A percentile compares a stretch with the other conserved stretches of the same genome.
These are phyloP conservation scores for Solanum dulcamara DNA, from an alignment of 257 asterid species.

Conservation along the genomic window DNA sequence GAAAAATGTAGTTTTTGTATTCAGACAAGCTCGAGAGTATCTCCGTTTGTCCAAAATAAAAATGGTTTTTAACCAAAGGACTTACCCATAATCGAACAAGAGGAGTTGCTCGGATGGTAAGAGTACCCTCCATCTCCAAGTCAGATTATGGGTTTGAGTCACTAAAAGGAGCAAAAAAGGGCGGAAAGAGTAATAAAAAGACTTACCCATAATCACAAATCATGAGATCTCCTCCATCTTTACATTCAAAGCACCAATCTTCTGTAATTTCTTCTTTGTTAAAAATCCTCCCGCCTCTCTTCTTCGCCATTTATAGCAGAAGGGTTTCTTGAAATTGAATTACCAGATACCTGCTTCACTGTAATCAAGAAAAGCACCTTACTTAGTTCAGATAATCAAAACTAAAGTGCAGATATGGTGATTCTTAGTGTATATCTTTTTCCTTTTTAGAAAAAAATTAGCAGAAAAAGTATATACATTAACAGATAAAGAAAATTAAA, in stretches of 20 bases:
- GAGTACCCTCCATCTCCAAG: neutral
- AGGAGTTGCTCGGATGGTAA: neutral
- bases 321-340: neutral
- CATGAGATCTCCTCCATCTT: constrained; percentile 62
- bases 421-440: neutral
- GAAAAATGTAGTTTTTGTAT: neutral
- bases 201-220: constrained; percentile 60
- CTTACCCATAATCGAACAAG: neutral
- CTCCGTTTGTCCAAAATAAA: neutral
- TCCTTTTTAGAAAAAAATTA: neutral
- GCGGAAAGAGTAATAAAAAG: too few relatives aligned
- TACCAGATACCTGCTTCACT: neutral
- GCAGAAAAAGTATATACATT: neutral
- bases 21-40: neutral
- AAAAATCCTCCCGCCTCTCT: constrained; percentile 15
- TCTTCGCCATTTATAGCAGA: constrained; percentile 2
- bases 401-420: neutral
- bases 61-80: neutral
- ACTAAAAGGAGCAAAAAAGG: too few relatives aligned
- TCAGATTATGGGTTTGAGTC: too few relatives aligned
- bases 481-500: neutral
- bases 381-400: neutral
- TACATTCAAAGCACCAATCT: constrained; percentile 69
- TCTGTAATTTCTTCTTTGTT: constrained; percentile 46
- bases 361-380: neutral